Base-by-base conservation (phyloP, 352 stramenopile genomes). In the Globisporangium camurandrum region DNA sequence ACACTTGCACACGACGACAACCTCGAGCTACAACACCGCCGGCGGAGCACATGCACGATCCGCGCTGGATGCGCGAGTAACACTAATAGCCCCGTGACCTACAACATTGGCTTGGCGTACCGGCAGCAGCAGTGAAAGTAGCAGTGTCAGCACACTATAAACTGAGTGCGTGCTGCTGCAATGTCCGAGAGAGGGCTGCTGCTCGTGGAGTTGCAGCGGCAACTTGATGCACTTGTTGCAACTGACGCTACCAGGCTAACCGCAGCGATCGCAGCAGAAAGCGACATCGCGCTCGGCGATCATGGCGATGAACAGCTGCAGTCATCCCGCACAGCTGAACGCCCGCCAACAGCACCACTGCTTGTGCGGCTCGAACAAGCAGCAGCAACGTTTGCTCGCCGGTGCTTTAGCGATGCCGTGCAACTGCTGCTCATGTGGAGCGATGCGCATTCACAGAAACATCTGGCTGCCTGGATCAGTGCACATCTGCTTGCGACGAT, bases 171-270 rank as follows among this genome's bases (percentile, higher is more conserved):
- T n/a, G n/a, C n/a, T n/a, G n/a, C n/a, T n/a, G n/a, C n/a, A n/a
- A n/a, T n/a, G n/a, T n/a, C 22, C 17, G 52, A 63, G 24, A 58
- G 57, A 22, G 57, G 70, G 16, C 55, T 57, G 17, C 56, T 41
- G 36, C n/a, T 20, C 16, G 36, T 51, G 4, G 76, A 88, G 59
- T 50, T 91, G 7, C 59, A 81, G 55, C 66, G 68, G 8, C 67
- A 83, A 49, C 45, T 91, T 34, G 65, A 88, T 36, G 75, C 59
- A 1, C 76, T 88, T 51, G 64, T 87, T 41, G 64, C 72, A 3
- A 66, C 64, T 0, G 61, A 87, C 37, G 62, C 51, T 9, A 22
- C 64, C 4, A 12, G 16, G 5, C 2, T 56, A 1, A 51, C 43
- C 16, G 42, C 28, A 5, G 11, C 37, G 20, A 46, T 50, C 27